These are phyloP conservation scores for Holtermannia corniformis DNA, from an alignment of 768 basidiomycete species.

Conservation along the genomic window DNA sequence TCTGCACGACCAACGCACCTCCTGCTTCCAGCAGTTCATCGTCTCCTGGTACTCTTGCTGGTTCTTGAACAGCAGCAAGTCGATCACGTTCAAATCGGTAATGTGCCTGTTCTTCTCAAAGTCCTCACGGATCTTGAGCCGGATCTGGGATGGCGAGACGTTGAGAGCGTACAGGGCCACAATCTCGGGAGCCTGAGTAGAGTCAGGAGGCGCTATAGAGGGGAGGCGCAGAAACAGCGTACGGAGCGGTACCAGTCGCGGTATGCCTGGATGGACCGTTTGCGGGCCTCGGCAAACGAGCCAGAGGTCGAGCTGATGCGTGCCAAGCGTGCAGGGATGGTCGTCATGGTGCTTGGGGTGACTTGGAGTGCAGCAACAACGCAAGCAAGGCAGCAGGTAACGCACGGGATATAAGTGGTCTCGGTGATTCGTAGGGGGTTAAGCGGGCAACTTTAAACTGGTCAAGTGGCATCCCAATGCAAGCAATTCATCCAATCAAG, in stretches of 20 bases:
- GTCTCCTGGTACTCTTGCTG: slow-evolving; percentile 87
- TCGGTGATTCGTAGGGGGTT: too few species aligned
- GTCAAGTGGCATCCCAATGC: too few species aligned
- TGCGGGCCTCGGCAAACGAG: slow-evolving; percentile 52
- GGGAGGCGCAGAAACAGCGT: slow-evolving; percentile 33
- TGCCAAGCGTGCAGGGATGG: slow-evolving; percentile 83
- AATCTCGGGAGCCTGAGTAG: slow-evolving; percentile 76
- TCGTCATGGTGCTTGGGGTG: slow-evolving; percentile 50
- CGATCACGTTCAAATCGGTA: slow-evolving; percentile 69
- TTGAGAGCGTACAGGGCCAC: slow-evolving; percentile 69
- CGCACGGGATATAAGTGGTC: too few species aligned
- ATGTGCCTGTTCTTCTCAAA: slow-evolving; percentile 81
- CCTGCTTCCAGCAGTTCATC: slow-evolving; percentile 87
- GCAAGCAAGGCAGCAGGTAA: too few species aligned
- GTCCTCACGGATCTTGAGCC: slow-evolving; percentile 69
- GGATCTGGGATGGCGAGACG: slow-evolving; percentile 64
- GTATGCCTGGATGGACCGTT: slow-evolving; percentile 67
- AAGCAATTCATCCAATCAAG: too few species aligned
- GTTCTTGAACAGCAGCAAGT: slow-evolving; percentile 74
- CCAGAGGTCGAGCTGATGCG: slow-evolving; percentile 55
- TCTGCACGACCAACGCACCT: slow-evolving; percentile 27
- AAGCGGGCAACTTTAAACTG: not conserved
- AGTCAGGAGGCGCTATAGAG: not conserved
- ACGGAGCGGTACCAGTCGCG: slow-evolving; percentile 89
- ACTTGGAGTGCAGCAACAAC: not conserved